Base-by-base conservation (phyloP, 768 basidiomycete genomes). In the Erythrobasidium yunnanense region DNA sequence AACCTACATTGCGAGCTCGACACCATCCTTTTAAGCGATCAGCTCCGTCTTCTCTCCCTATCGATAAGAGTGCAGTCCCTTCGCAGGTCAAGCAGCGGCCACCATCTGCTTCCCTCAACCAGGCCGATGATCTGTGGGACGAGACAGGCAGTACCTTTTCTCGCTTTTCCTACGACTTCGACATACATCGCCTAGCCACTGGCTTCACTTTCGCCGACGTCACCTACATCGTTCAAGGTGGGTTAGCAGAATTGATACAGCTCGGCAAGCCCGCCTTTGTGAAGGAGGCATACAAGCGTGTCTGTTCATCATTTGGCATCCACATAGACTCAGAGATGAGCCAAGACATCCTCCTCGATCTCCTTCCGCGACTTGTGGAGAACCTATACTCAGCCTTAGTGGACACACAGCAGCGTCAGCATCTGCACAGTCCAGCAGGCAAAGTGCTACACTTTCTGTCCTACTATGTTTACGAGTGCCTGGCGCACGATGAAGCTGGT, bases 201-300 rank as follows among this genome's bases (percentile, higher is more conserved):
- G 84, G 83, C 2, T 75, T 81, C 34, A 78, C 78, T 34, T 85
- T 89, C 69, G 73, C 71, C 0, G 88, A 17, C 66, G 84, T 52
- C 71, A 78, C 3, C 53, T 57, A 0, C 1, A 42, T 47, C 8
- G 25, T 4, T 7, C 13, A 27, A 18, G 67, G 67, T 18, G 23
- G 20, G n/a, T 55, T 79, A 55, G 67, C 80, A 20, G 73, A 75
- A 22, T 72, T 75, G 30, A 63, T 67, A 5, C 65, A 70, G 3
- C 74, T 77, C 25, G 56, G 70, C 8, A 66, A 71, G 13, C 56
- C 73, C 11, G 80, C 30, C 50, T 20, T 15, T 25, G n/a, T 17
- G 27, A 4, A 58, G 52, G 18, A 22, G 80, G 1, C 69, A 69
- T 1, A 75, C 66, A 0, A 47, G 49, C 23, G 51, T 51, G 1